Percentiles rank a stretch among this genome's conserved stretches.
Conservation (phyloP, 495 filamentous ascomycete genomes). For the Articulospora tetracladia region DNA sequence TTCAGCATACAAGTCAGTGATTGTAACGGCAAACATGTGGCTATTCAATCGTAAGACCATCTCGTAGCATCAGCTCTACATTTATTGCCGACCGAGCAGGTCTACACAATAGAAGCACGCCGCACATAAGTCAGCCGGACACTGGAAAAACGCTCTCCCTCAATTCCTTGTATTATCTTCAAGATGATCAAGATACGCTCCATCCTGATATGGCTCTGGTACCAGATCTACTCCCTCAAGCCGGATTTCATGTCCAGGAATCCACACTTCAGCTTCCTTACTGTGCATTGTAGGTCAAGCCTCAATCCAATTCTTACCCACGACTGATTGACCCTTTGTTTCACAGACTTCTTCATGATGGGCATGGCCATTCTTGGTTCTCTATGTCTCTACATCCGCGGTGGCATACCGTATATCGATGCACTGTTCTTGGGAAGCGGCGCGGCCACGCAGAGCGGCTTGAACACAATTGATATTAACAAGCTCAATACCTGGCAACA, state of each 20-base stretch:
- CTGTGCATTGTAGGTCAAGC: conserved; percentile 65
- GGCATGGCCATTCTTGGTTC: conserved; percentile 65
- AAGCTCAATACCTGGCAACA: conserved; percentile 72
- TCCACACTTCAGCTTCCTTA: conserved; percentile 78
- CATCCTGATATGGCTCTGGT: conserved; percentile 25
- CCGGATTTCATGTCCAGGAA: conserved; percentile 48
- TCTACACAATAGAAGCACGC: background rate
- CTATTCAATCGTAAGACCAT: background rate
- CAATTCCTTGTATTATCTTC: background rate
- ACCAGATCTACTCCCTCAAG: conserved; percentile 40
- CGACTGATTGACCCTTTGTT: conserved; percentile 7
- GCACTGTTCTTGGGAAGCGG: conserved; percentile 82
- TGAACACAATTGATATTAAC: conserved; percentile 86
- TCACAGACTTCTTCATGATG: conserved; percentile 74
- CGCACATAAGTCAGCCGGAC: background rate
- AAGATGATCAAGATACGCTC: conserved; percentile 10
- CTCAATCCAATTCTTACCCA: background rate
- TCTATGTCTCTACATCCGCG: conserved; percentile 63
- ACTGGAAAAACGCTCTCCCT: background rate
- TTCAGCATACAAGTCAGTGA: background rate
- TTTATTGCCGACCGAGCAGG: background rate
- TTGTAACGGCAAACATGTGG: background rate
- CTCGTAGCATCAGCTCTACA: background rate
- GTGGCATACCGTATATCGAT: conserved; percentile 71
- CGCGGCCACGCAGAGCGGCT: conserved; percentile 81